Percentiles rank a stretch among this genome's conserved stretches.
Evolutionary conservation across 108 stramenopile species (phyloP).

Genomic region (Thalassiosira profunda): DNA sequence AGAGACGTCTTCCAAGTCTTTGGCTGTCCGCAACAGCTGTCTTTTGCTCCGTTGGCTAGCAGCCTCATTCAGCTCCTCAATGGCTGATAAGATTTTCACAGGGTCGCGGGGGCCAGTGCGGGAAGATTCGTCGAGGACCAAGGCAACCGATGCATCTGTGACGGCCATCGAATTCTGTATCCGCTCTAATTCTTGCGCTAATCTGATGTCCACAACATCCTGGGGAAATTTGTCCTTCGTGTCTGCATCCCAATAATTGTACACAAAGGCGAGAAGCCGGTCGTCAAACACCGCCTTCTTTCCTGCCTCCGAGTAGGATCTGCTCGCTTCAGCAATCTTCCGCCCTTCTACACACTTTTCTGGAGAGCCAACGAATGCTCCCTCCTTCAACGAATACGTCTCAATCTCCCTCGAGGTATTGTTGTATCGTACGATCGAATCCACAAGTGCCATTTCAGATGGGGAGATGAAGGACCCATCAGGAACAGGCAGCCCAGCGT

Average conservation of each 20-base stretch:
- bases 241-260: constrained; percentile 45
- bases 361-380: constrained; percentile 22
- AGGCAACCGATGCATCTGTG: constrained; percentile 29
- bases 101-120: not conserved
- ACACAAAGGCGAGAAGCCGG: constrained; percentile 41
- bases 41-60: not conserved
- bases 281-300: constrained; percentile 47
- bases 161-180: constrained; percentile 28
- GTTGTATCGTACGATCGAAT: constrained; percentile 49
- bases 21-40: not conserved
- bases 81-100: constrained; percentile 6
- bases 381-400: constrained; percentile 36
- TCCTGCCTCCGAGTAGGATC: constrained; percentile 20
- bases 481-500: constrained; percentile 28
- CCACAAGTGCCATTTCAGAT: constrained; percentile 18
- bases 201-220: constrained; percentile 24
- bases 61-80: constrained; percentile 10
- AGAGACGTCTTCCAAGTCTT: constrained; percentile 16
- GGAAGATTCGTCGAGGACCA: not conserved
- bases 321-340: constrained; percentile 8
- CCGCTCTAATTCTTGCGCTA: constrained; percentile 3
- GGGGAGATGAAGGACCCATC: constrained; percentile 31
- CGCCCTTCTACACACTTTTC: constrained; percentile 28
- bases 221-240: constrained; percentile 18
- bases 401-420: constrained; percentile 11